Base-by-base conservation (phyloP, 306 rosid genomes). In the Inga oerstediana region DNA sequence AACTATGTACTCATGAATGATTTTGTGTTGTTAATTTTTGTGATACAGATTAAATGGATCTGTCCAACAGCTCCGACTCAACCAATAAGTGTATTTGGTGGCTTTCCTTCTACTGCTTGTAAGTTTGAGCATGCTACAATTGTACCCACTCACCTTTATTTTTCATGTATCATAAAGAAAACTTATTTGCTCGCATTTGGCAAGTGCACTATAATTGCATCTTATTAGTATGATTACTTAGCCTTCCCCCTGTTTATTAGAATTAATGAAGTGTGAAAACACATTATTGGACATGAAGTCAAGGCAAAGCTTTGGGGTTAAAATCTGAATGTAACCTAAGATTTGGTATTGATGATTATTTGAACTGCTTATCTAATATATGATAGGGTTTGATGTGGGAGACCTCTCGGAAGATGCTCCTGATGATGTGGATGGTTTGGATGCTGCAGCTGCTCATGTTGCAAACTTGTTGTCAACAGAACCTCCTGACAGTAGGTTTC, bases 71-170 rank as follows among this genome's bases (percentile, higher is more conserved):
- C 99, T 71, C 98, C 99, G 34, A 92, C 97, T 86, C 97, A 77
- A 84, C 97, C 99, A 80, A 80, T 96, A 74, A 19, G 89, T 52
- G 39, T 89, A 65, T 94, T 96, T 81, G 99, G 98, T 46, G 99
- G 99, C 82, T 94, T 94, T 90, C 98, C 99, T 34, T 96, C 99
- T 39, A 96, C 99, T 75, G 97, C 99, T 66, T 96, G 99, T 96
- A 86, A 89, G 98, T 85, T 73, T 85, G 19, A 71, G 43, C 74
- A 61, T 74, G 70, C 13, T n/a, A 41, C 70, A 67, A 45, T 64
- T 70, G 19, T 70, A 49, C 32, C 10, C 7, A 69, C 30, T 37
- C 62, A 70, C 70, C 16, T 43, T 54, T 74, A 72, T 32, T 68
- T 16, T 79, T 48, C 65, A 48, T 46, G 35, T 35, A 39, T 75